Evolutionary conservation across 2,329 filamentous ascomycete species (phyloP).

Genomic region (Aspergillus melleus): DNA sequence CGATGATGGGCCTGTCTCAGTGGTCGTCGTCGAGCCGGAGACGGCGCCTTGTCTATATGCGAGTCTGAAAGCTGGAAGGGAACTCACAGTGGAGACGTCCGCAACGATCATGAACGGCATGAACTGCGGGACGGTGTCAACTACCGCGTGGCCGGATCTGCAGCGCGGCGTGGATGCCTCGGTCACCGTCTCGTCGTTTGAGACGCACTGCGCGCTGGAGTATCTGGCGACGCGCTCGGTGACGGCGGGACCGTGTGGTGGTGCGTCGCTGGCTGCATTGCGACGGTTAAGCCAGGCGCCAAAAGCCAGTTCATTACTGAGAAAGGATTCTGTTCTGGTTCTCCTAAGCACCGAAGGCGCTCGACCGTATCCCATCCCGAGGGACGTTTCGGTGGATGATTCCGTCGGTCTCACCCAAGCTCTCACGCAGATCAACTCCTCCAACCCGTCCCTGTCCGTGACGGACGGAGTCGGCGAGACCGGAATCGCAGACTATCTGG

Average conservation of each 20-base stretch:
- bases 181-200: conserved; percentile 60
- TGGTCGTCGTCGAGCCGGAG: conserved; percentile 71
- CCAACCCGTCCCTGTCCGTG: conserved; percentile 47
- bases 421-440: conserved; percentile 52
- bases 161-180: conserved; percentile 60
- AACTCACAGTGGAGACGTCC: conserved; percentile 54
- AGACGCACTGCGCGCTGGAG: conserved; percentile 60
- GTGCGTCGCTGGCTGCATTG: conserved; percentile 57
- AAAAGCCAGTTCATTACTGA: conserved; percentile 36
- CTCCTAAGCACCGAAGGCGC: conserved; percentile 67
- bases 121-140: conserved; percentile 69
- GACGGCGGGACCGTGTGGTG: conserved; percentile 63
- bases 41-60: conserved; percentile 57
- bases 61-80: conserved; percentile 50
- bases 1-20: conserved; percentile 28
- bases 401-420: conserved; percentile 45
- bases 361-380: conserved; percentile 54
- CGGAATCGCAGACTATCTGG: conserved; percentile 49
- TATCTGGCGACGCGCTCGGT: conserved; percentile 53
- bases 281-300: conserved; percentile 41
- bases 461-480: conserved; percentile 49
- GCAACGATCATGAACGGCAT: conserved; percentile 73
- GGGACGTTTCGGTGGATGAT: conserved; percentile 45
- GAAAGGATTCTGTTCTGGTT: conserved; percentile 58
- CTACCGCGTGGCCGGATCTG: conserved; percentile 64